Evolutionary conservation across 148 eudicot species (phyloP), one percentile per base, ranked within the genome.

Genomic region (Vaccinium darrowii): DNA sequence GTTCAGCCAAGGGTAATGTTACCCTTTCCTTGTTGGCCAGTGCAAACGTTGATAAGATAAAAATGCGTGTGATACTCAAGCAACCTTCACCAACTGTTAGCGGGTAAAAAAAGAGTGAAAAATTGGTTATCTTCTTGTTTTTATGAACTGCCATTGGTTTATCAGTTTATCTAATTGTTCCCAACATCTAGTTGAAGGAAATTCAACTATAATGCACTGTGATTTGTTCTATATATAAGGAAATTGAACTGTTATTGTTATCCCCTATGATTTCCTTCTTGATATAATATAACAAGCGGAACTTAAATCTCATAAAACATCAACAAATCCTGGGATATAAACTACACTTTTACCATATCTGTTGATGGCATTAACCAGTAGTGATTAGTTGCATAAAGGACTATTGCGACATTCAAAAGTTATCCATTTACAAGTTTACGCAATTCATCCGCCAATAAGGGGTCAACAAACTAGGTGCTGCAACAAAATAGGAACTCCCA

Each of bases 391-490:
- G n/a, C 5, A 39, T 4, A 51, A 3, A 51, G 58, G 30, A 50
- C 12, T n/a, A 52, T n/a, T 16, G 53, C 2, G 1, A 75, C 50
- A 43, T 9, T 19, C 7, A 75, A 3, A 25, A 43, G 1, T 49
- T 47, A 18, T 36, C 0, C 21, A 7, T 2, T 6, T 47, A 11
- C 5, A 76, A 27, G n/a, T 52, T 47, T 18, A 54, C 27, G 47
- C 43, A 56, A 15, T n/a, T 65, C 74, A 63, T 23, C 54, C 14
- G 1, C n/a, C 18, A n/a, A 11, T 49, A n/a, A 25, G 5, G 30
- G 30, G 56, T 49, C 75, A 81, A 23, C 49, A 81, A 58, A 56
- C 47, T 81, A 56, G 57, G 83, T 81, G 57, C 57, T 14, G 75
- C 33, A 79, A 16, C 65, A 25, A 63, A 63, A 58, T 21, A 50